phyloP scores from a whole-genome alignment of 495 filamentous ascomycete species.

The Oidiodendron maius region DNA sequence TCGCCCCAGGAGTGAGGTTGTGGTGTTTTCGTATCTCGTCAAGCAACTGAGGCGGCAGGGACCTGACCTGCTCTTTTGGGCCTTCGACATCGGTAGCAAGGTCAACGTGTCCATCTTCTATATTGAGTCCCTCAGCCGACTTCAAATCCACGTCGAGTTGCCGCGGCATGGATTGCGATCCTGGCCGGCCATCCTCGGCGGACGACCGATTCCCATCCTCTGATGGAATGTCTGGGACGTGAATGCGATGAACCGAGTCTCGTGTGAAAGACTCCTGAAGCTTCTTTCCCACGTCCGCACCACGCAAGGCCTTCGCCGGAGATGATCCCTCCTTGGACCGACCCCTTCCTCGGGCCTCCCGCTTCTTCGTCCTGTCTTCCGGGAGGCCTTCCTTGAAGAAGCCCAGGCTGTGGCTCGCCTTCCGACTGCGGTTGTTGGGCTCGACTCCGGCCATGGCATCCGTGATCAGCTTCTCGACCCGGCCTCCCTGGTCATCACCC shows the following conservation, averaged over 20 bases:
- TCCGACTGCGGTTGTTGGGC: conserved; percentile 78
- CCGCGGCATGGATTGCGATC: neutral
- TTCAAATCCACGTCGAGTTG: neutral
- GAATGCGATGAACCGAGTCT: neutral
- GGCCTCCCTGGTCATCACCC: conserved; percentile 32
- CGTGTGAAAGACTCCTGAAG: neutral
- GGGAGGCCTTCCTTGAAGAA: conserved; percentile 88
- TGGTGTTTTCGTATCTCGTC: conserved; percentile 56
- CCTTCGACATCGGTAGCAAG: conserved; percentile 5
- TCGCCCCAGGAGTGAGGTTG: conserved; percentile 50
- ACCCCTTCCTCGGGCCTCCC: conserved; percentile 23
- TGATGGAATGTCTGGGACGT: neutral
- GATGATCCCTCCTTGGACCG: conserved; percentile 27
- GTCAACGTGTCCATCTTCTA: conserved; percentile 16
- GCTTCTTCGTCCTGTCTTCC: conserved; percentile 35
- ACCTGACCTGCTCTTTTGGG: conserved; percentile 22
- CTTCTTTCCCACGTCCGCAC: neutral
- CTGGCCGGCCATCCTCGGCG: neutral
- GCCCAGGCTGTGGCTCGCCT: conserved; percentile 86
- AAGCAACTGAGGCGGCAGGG: conserved; percentile 43
- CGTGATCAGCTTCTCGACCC: conserved; percentile 78
- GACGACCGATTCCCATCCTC: neutral
- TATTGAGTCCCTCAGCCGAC: conserved; percentile 3
- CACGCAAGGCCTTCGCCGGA: neutral
- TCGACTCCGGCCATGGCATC: conserved; percentile 74